Evolutionary conservation across 148 eudicot species (phyloP).

Genomic region (Silene latifolia): DNA sequence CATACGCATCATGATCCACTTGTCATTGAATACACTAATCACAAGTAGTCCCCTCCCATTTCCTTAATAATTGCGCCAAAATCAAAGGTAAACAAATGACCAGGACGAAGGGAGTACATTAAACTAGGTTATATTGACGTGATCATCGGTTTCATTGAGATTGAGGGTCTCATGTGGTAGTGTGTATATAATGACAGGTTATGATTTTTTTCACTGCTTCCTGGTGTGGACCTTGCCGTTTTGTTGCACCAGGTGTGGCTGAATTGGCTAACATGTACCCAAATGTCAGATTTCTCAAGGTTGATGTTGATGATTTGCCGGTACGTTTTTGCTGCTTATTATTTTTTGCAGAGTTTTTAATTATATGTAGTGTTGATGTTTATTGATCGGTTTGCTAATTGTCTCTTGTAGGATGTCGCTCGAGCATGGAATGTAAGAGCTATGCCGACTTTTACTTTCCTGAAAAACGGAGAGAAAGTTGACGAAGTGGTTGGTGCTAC

Average conservation of each 20-base stretch:
- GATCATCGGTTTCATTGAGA: background rate
- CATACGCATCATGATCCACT: no score
- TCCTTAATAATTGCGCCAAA: no score
- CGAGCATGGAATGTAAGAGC: conserved; percentile 43
- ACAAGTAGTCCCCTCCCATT: no score
- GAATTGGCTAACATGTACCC: conserved; percentile 48
- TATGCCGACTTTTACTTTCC: conserved; percentile 69
- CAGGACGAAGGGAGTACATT: no score
- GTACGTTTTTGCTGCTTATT: conserved; percentile 10
- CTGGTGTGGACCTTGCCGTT: conserved; percentile 67
- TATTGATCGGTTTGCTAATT: background rate
- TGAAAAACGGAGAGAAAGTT: conserved; percentile 54
- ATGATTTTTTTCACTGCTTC: conserved; percentile 65
- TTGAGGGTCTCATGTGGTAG: background rate
- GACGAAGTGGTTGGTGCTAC: conserved; percentile 62
- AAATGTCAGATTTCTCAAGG: conserved; percentile 50
- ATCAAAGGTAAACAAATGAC: no score
- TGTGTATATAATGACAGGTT: conserved; percentile 31
- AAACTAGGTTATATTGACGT: no score
- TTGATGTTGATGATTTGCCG: conserved; percentile 51
- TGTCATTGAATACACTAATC: no score
- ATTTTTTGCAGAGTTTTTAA: background rate
- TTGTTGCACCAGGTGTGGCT: conserved; percentile 47
- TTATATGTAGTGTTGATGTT: background rate
- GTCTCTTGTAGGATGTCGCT: conserved; percentile 47